Percentiles rank a stretch among this genome's conserved stretches.
phyloP scores from a whole-genome alignment of 2,329 filamentous ascomycete species.

The Verticillium dahliae region DNA sequence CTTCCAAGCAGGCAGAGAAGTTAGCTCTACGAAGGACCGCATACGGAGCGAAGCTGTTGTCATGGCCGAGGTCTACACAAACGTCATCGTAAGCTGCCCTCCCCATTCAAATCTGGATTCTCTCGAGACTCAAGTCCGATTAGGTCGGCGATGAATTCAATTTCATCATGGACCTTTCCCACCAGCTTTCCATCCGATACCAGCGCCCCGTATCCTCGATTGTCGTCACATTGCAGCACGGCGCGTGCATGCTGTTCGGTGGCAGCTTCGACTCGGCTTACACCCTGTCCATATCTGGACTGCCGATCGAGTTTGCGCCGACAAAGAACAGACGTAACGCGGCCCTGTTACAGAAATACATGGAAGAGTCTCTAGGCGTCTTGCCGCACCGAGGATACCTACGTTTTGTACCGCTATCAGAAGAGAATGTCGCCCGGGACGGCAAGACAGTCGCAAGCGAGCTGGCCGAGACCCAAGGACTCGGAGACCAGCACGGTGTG shows the following conservation, averaged over 20 bases:
- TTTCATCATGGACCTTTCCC: constrained; percentile 67
- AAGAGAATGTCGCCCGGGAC: constrained; percentile 66
- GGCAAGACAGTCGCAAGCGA: constrained; percentile 64
- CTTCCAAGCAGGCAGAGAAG: constrained; percentile 26
- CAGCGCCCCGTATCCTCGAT: constrained; percentile 67
- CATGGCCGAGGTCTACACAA: constrained; percentile 58
- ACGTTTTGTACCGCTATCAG: constrained; percentile 61
- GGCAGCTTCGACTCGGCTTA: constrained; percentile 76
- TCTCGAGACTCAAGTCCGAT: constrained; percentile 3
- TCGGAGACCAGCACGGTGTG: constrained; percentile 13
- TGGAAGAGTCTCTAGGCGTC: constrained; percentile 66
- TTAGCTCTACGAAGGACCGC: constrained; percentile 33
- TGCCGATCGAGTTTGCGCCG: constrained; percentile 62
- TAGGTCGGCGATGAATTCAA: constrained; percentile 70
- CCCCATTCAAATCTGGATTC: background rate
- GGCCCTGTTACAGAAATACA: constrained; percentile 66
- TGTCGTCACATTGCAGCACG: constrained; percentile 69
- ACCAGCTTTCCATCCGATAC: constrained; percentile 68
- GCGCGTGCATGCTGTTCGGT: constrained; percentile 66
- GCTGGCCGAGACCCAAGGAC: constrained; percentile 48
- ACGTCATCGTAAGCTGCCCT: constrained; percentile 47
- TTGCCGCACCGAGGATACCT: constrained; percentile 61
- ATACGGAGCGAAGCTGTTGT: constrained; percentile 51
- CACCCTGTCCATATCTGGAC: constrained; percentile 64
- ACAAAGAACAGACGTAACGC: constrained; percentile 77